A percentile compares a stretch with the other conserved stretches of the same genome.
Conservation (phyloP, 371 early-diverging fungal species). For the Gilbertella persicaria region DNA sequence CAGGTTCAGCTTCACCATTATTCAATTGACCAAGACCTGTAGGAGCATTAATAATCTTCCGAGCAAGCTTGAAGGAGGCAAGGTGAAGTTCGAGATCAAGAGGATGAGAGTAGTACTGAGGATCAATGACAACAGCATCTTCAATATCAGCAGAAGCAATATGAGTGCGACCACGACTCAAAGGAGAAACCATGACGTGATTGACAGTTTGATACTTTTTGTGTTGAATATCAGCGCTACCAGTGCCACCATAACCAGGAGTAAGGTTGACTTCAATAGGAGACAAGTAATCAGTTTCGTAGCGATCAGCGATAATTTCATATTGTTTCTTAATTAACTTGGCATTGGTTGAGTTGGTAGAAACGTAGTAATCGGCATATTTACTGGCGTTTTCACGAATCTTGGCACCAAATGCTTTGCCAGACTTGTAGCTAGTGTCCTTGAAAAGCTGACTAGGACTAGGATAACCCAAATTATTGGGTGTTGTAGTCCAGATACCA, state of each 20-base stretch:
- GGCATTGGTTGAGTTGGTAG: slow-evolving; percentile 5
- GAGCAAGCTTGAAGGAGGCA: slow-evolving; percentile 20
- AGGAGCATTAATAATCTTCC: slow-evolving; percentile 7
- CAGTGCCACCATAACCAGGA: slow-evolving; percentile 21
- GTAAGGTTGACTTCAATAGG: slow-evolving; percentile 22
- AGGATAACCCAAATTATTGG: slow-evolving; percentile 19
- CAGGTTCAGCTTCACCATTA: slow-evolving; percentile 14
- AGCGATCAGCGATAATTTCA: slow-evolving; percentile 15
- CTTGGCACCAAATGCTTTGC: slow-evolving; percentile 2
- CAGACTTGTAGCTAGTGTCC: slow-evolving; percentile 5
- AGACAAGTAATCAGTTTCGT: slow-evolving; percentile 13
- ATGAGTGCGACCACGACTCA: slow-evolving; percentile 16
- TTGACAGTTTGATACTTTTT: slow-evolving; percentile 23
- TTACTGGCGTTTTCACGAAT: slow-evolving; percentile 8
- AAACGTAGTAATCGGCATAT: slow-evolving; percentile 13
- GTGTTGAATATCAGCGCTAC: not conserved
- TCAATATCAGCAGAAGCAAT: slow-evolving; percentile 16
- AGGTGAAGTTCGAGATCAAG: slow-evolving; percentile 16
- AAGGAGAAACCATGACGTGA: slow-evolving; percentile 15
- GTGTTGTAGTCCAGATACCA: slow-evolving; percentile 18
- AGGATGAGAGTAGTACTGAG: slow-evolving; percentile 22
- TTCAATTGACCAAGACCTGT: slow-evolving; percentile 11
- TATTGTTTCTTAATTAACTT: slow-evolving; percentile 14
- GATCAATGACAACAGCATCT: slow-evolving; percentile 10
- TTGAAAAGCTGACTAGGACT: slow-evolving; percentile 12